phyloP scores from a whole-genome alignment of 441 rosid species.

The Pelargonium australe region DNA sequence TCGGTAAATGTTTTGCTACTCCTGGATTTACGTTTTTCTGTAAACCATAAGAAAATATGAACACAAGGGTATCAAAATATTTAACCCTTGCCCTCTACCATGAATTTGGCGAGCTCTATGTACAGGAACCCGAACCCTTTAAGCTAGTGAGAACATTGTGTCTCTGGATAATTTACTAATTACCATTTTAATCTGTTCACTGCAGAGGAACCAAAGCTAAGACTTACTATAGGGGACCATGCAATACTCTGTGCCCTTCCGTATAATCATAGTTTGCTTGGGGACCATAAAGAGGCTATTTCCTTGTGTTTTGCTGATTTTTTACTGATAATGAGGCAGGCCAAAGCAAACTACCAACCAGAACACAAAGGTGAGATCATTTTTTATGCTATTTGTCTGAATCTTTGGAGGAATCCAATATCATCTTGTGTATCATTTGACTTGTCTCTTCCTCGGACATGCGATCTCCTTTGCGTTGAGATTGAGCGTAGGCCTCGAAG shows the following conservation, averaged over 20 bases:
- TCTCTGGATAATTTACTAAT: background rate
- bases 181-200: background rate
- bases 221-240: background rate
- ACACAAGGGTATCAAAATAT: no score
- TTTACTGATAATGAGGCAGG: background rate
- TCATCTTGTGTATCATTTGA: slow-evolving; percentile 64
- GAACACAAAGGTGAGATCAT: slow-evolving; percentile 8
- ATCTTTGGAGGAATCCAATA: slow-evolving; percentile 51
- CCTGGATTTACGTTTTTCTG: no score
- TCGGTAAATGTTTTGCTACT: no score
- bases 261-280: background rate
- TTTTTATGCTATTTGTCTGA: slow-evolving; percentile 21
- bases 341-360: background rate
- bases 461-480: slow-evolving; percentile 49
- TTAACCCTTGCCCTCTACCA: no score
- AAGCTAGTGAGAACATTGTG: background rate
- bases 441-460: slow-evolving; percentile 86
- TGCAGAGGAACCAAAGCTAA: background rate
- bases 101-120: no score
- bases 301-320: slow-evolving; percentile 8
- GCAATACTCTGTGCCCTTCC: background rate
- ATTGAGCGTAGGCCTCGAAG: slow-evolving; percentile 63
- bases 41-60: no score
- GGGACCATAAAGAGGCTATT: background rate
- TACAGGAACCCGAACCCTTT: no score